These are phyloP conservation scores for Lactarius sanguifluus DNA, from an alignment of 768 basidiomycete species.

Conservation along the genomic window DNA sequence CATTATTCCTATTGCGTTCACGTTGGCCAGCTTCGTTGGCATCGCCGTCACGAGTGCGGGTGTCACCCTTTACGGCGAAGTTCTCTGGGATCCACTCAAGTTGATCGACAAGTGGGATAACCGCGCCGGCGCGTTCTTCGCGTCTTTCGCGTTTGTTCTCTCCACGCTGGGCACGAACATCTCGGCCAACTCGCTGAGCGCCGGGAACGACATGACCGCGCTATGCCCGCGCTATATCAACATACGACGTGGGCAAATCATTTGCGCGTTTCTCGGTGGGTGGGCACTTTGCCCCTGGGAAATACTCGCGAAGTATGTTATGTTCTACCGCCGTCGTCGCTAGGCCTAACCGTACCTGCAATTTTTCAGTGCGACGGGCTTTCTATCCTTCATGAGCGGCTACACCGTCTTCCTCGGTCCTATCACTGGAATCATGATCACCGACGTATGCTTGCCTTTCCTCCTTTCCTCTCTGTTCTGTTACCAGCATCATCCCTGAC, in stretches of 20 bases:
- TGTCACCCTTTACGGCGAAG: conserved; percentile 62
- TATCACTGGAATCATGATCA: conserved; percentile 72
- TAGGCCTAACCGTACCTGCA: neutral
- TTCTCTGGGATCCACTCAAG: conserved; percentile 71
- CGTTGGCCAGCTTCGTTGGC: conserved; percentile 73
- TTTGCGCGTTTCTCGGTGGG: conserved; percentile 80
- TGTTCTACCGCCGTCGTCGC: conserved; percentile 29
- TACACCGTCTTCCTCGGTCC: conserved; percentile 88
- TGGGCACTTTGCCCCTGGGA: conserved; percentile 90
- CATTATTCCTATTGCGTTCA: conserved; percentile 77
- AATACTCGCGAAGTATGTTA: conserved; percentile 55
- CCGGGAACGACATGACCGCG: conserved; percentile 86
- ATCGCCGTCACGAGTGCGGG: conserved; percentile 81
- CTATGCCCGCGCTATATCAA: conserved; percentile 76
- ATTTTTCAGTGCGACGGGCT: conserved; percentile 51
- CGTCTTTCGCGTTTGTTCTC: conserved; percentile 68
- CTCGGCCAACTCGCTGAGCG: conserved; percentile 73
- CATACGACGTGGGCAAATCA: conserved; percentile 69
- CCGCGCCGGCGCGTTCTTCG: conserved; percentile 83
- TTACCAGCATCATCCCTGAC: neutral
- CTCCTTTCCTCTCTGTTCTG: neutral
- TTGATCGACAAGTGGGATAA: conserved; percentile 84
- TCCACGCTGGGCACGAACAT: conserved; percentile 67
- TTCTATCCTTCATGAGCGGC: conserved; percentile 76
- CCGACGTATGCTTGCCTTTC: conserved; percentile 44